A percentile compares a stretch with the other conserved stretches of the same genome.
Conservation (phyloP, 2,329 filamentous ascomycete species). For the Talaromyces marneffei region DNA sequence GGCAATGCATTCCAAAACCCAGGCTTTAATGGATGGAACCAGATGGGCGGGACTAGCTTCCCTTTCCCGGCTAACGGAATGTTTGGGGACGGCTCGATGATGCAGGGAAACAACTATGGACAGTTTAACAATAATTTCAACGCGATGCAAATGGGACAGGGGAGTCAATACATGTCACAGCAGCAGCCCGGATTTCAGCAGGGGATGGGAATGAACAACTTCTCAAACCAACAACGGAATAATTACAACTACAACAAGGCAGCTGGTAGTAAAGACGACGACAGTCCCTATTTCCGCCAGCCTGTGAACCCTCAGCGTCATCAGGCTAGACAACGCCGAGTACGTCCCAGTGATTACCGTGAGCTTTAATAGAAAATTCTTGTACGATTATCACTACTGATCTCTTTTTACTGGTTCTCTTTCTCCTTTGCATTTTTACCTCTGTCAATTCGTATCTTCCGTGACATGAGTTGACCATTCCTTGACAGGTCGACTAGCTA, state of each 20-base stretch:
- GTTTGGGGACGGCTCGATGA: conserved; percentile 29
- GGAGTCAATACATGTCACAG: conserved; percentile 20
- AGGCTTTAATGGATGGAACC: conserved; percentile 36
- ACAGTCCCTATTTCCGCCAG: conserved; percentile 90
- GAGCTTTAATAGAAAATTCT: conserved; percentile 53
- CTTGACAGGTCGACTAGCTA: background rate
- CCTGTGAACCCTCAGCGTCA: conserved; percentile 92
- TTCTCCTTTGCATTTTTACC: background rate
- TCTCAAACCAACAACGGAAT: conserved; percentile 55
- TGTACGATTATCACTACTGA: background rate
- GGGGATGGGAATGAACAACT: conserved; percentile 36
- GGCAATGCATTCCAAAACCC: conserved; percentile 27
- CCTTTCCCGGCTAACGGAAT: conserved; percentile 31
- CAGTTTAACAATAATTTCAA: conserved; percentile 26
- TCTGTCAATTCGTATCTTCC: background rate
- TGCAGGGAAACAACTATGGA: conserved; percentile 26
- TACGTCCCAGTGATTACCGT: conserved; percentile 83
- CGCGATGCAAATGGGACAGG: conserved; percentile 34
- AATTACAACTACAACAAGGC: conserved; percentile 40
- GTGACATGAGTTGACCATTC: background rate
- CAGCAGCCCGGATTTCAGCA: conserved; percentile 29
- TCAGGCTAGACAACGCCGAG: conserved; percentile 70
- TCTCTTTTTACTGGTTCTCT: background rate
- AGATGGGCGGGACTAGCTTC: conserved; percentile 43
- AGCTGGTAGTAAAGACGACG: conserved; percentile 60